phyloP scores from a whole-genome alignment of 176 grass and related monocot species.

The Juncus effusus region DNA sequence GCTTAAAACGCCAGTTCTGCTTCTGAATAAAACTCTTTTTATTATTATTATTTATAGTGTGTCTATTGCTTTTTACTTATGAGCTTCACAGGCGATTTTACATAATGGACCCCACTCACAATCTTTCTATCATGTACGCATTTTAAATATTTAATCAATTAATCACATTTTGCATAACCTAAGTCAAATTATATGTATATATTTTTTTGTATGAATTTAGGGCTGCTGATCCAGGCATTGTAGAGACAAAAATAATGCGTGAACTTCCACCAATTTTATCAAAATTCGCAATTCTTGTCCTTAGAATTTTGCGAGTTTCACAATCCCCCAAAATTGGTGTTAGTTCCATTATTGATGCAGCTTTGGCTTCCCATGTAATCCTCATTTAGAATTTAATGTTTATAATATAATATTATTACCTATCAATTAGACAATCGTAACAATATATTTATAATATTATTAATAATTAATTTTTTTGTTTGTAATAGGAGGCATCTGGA shows the following conservation, averaged over 20 bases:
- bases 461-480: not conserved
- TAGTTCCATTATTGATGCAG: constrained; percentile 69
- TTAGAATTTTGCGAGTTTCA: constrained; percentile 45
- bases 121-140: constrained; percentile 65
- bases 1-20: not conserved
- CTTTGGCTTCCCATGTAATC: constrained; percentile 57
- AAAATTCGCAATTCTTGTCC: constrained; percentile 41
- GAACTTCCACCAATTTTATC: constrained; percentile 60
- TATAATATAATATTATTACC: not conserved
- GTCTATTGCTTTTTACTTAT: constrained; percentile 74
- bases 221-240: constrained; percentile 72
- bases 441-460: not conserved
- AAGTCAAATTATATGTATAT: not conserved
- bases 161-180: not conserved
- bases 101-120: constrained; percentile 35
- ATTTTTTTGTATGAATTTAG: constrained; percentile 29
- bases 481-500: constrained; percentile 65
- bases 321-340: constrained; percentile 48
- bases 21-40: not conserved
- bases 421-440: not conserved
- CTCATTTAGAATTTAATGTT: constrained; percentile 9
- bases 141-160: constrained; percentile 17
- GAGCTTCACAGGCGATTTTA: constrained; percentile 73
- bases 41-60: constrained; percentile 41
- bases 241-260: constrained; percentile 78